Base-by-base conservation (phyloP, 169 alveolate genomes). In the Plasmodium fragile region DNA sequence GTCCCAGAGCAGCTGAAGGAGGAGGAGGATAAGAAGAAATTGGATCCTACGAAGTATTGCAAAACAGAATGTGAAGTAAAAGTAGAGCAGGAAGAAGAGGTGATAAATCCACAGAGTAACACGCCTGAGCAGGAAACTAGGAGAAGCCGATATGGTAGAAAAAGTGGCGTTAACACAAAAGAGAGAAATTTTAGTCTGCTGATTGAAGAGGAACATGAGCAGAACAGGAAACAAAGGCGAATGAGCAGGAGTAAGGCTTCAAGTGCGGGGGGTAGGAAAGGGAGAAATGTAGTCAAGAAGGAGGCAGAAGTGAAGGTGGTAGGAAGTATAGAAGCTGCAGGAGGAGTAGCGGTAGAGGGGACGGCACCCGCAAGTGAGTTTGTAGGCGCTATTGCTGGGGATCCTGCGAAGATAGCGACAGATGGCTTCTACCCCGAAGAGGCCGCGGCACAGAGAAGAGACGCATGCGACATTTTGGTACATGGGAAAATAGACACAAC, bases 121-220 rank as follows among this genome's bases (percentile, higher is more conserved):
- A n/a, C n/a, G 6, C n/a, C 79, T 6, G 82, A 34, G 36, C 52
- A 8, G n/a, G 82, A n/a, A 82, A 11, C 82, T n/a, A 70, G 81
- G 22, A 22, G 73, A 82, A 82, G 81, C 34, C 25, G 81, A 8
- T 82, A 82, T 41, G 81, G 82, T 43, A 82, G 82, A n/a, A 82
- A 82, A 82, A 65, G 92, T 82, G 90, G 90, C 25, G 81, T 82
- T 22, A 82, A 82, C 52, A 65, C 69, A 22, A 82, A 82, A 34
- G 92, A 82, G 36, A 82, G 39, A 39, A 82, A 82, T 65, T 65
- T 82, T 70, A 82, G 81, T 10, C 8, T 4, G 10, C n/a, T 70
- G n/a, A 34, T 82, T 18, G 92, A 82, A 13, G 81, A 82, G 25
- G 73, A 82, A 43, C 69, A 82, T 82, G 82, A 82, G 52, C 81